Conservation (phyloP, 768 basidiomycete species). For the Phlebiopsis flavidoalba region DNA sequence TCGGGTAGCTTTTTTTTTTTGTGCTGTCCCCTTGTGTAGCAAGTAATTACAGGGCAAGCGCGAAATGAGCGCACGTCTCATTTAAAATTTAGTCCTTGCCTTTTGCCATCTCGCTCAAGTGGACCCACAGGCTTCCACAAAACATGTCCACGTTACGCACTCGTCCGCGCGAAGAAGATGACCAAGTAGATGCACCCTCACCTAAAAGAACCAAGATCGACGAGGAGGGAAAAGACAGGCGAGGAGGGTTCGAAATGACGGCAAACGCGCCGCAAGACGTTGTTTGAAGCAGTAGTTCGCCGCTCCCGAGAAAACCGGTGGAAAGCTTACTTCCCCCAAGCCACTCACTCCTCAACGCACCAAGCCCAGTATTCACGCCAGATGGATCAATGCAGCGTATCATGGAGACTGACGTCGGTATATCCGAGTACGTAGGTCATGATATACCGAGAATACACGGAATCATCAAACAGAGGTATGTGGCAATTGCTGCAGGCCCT, state of each 20-base stretch:
- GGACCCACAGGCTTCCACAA: neutral
- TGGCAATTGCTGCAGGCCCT: neutral
- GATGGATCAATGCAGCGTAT: slow-evolving; percentile 53
- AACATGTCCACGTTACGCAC: slow-evolving; percentile 11
- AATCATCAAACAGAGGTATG: slow-evolving; percentile 95
- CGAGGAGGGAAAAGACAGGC: slow-evolving; percentile 10
- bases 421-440: slow-evolving; percentile 77
- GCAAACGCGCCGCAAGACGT: slow-evolving; percentile 3
- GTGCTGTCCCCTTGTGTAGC: too few species aligned
- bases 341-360: slow-evolving; percentile 60
- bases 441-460: slow-evolving; percentile 74
- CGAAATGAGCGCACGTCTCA: neutral
- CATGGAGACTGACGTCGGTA: slow-evolving; percentile 80
- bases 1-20: too few species aligned
- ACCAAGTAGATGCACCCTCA: slow-evolving; percentile 19
- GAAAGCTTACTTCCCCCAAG: slow-evolving; percentile 59
- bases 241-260: slow-evolving; percentile 15
- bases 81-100: neutral
- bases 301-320: slow-evolving; percentile 1
- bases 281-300: slow-evolving; percentile 1
- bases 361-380: slow-evolving; percentile 42
- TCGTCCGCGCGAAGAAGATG: slow-evolving; percentile 22
- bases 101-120: neutral
- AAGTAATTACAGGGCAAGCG: neutral
- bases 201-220: slow-evolving; percentile 35